Evolutionary conservation across 805 yeast species (phyloP).

Genomic region (Zygotorulaspora sp.): DNA sequence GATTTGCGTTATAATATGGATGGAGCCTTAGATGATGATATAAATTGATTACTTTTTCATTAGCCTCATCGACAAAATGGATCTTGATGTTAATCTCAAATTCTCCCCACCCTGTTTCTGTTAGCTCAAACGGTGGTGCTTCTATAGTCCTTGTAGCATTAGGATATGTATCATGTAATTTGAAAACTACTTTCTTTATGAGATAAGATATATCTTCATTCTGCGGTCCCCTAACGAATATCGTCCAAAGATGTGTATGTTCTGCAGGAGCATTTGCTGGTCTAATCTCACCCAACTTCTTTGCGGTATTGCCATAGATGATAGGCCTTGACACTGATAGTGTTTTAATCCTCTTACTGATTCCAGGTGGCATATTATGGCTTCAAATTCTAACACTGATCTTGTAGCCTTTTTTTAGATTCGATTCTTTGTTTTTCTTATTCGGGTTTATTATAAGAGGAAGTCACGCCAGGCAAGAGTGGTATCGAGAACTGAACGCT

Average conservation of each 20-base stretch:
- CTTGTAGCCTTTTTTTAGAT: background rate
- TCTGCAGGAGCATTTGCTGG: conserved; percentile 70
- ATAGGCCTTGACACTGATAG: conserved; percentile 74
- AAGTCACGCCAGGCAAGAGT: no score
- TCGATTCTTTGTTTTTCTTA: no score
- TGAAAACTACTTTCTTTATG: conserved; percentile 87
- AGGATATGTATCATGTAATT: conserved; percentile 89
- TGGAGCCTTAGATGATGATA: conserved; percentile 90
- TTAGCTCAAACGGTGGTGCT: conserved; percentile 86
- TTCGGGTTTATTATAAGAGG: no score
- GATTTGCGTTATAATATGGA: conserved; percentile 53
- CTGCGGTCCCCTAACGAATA: conserved; percentile 76
- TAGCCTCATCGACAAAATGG: conserved; percentile 79
- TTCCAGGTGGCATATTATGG: conserved; percentile 23
- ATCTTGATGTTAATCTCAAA: conserved; percentile 87
- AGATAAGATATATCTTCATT: conserved; percentile 76
- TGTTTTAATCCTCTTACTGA: conserved; percentile 40
- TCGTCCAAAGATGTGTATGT: conserved; percentile 95
- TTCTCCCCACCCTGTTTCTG: conserved; percentile 99
- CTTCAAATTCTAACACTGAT: background rate
- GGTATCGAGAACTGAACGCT: no score
- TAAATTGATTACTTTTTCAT: conserved; percentile 79
- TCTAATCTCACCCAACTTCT: conserved; percentile 53
- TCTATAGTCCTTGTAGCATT: conserved; percentile 84
- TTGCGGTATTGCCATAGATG: conserved; percentile 75